These are phyloP conservation scores for Boletus speciosus DNA, from an alignment of 768 basidiomycete species.

Conservation along the genomic window DNA sequence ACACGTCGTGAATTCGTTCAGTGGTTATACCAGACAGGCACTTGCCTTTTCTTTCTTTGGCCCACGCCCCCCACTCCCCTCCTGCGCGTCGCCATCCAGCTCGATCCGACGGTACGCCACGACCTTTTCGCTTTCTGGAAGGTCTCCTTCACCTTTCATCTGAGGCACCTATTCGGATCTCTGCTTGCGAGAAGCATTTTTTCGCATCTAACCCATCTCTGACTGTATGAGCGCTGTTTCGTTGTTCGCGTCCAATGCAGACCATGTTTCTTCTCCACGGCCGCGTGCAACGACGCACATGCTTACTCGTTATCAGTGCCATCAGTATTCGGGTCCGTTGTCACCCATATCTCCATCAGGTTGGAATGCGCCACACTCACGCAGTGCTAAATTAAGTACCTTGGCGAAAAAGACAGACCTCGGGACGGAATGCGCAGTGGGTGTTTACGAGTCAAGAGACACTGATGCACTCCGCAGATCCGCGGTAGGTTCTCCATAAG, in stretches of 20 bases:
- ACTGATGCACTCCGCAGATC: conserved; percentile 25
- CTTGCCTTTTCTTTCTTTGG: background rate
- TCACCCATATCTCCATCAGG: background rate
- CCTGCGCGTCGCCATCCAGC: conserved; percentile 2
- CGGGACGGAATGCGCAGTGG: conserved; percentile 9
- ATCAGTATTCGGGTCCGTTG: conserved; percentile 14
- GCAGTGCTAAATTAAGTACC: conserved; percentile 1
- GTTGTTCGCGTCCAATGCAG: background rate
- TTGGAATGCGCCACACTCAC: background rate
- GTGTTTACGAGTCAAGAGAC: background rate
- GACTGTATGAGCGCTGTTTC: background rate
- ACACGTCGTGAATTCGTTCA: conserved; percentile 9
- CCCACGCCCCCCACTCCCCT: conserved; percentile 5
- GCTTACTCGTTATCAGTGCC: background rate
- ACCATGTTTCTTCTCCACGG: background rate
- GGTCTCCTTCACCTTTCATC: conserved; percentile 5
- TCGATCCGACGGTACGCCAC: conserved; percentile 7
- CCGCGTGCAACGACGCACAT: background rate
- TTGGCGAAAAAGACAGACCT: conserved; percentile 10
- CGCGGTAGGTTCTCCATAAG: conserved; percentile 22
- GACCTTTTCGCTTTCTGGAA: conserved; percentile 1
- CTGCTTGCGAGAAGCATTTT: background rate
- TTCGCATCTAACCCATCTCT: background rate
- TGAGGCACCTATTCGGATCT: background rate
- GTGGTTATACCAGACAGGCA: background rate